Evolutionary conservation across 2,329 filamentous ascomycete genomes (phyloP).

Genomic region (Aspergillus fructus): DNA sequence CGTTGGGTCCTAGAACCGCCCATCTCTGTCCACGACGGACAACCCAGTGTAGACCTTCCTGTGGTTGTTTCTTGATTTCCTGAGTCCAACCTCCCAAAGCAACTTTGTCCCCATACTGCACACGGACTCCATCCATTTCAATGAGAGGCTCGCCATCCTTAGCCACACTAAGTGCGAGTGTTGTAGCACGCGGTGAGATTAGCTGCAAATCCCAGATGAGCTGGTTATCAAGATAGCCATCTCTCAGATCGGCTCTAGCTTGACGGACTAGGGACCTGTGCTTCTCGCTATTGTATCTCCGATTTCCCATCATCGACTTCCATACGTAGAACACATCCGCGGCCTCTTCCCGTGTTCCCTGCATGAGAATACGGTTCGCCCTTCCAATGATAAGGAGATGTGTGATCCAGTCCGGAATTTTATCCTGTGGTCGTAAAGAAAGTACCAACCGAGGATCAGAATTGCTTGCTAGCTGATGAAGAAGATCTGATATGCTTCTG

Average conservation of each 20-base stretch:
- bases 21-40: conserved; percentile 81
- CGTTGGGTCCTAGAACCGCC: conserved; percentile 92
- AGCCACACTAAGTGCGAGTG: conserved; percentile 9
- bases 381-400: conserved; percentile 73
- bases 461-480: conserved; percentile 66
- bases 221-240: conserved; percentile 24
- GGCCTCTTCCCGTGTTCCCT: conserved; percentile 66
- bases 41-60: conserved; percentile 74
- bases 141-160: conserved; percentile 68
- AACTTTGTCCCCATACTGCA: conserved; percentile 74
- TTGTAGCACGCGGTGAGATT: conserved; percentile 17
- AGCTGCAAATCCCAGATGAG: conserved; percentile 26
- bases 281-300: background rate
- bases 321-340: conserved; percentile 40
- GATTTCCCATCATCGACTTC: conserved; percentile 19
- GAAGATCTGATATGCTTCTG: conserved; percentile 66
- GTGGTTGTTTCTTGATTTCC: conserved; percentile 48
- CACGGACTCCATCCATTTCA: conserved; percentile 81
- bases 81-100: conserved; percentile 81
- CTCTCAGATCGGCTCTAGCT: conserved; percentile 17
- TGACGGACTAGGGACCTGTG: conserved; percentile 12
- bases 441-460: conserved; percentile 72
- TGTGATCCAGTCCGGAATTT: conserved; percentile 85
- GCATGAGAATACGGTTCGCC: conserved; percentile 62
- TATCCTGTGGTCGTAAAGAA: conserved; percentile 79